These are phyloP conservation scores for Geotrichum histeridarum DNA, from an alignment of 1,139 yeast genomes.

Conservation along the genomic window DNA sequence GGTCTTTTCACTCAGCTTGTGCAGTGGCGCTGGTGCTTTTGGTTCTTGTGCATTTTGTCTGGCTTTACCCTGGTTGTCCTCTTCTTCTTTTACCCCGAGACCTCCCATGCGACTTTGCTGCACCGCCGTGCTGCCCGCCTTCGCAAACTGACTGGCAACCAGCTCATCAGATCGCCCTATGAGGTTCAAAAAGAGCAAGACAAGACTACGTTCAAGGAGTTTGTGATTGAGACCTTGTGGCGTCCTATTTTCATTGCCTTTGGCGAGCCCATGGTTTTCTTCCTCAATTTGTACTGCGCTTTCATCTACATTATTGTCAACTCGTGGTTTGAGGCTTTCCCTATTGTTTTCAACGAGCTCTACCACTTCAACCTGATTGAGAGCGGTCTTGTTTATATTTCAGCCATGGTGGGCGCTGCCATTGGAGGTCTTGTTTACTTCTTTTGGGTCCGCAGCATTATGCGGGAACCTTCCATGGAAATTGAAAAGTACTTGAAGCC, in stretches of 20 bases:
- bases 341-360: constrained; percentile 47
- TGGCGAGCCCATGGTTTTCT: constrained; percentile 36
- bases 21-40: constrained; percentile 42
- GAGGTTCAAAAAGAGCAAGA: constrained; percentile 35
- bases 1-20: constrained; percentile 42
- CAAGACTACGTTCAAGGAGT: constrained; percentile 14
- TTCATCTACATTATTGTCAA: constrained; percentile 52
- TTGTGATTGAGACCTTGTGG: constrained; percentile 46
- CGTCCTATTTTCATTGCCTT: constrained; percentile 41
- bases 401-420: constrained; percentile 45
- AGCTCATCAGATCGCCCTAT: constrained; percentile 37
- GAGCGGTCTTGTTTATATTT: constrained; percentile 46
- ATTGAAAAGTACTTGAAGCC: constrained; percentile 23
- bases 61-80: constrained; percentile 40
- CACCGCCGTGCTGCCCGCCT: constrained; percentile 46
- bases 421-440: constrained; percentile 26
- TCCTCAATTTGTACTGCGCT: constrained; percentile 46
- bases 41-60: constrained; percentile 44
- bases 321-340: constrained; percentile 59
- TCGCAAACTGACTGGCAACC: constrained; percentile 46
- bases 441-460: constrained; percentile 1
- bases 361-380: constrained; percentile 49
- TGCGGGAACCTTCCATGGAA: constrained; percentile 1
- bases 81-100: constrained; percentile 47
- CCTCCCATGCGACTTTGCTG: constrained; percentile 45